Conservation (phyloP, 1,284 basidiomycete genomes). For the Mycena citricolor region DNA sequence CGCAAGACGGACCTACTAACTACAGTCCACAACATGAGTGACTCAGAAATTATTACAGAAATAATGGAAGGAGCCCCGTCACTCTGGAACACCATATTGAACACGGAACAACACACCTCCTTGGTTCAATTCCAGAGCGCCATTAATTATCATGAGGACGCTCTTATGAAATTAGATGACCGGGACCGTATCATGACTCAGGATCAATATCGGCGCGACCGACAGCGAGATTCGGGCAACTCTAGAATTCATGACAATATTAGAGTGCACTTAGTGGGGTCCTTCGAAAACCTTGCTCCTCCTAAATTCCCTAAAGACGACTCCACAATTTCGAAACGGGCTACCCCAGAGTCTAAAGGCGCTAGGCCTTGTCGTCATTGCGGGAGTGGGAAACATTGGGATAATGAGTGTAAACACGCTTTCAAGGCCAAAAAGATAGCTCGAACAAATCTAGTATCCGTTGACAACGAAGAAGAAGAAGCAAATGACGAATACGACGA, state of each 20-base stretch:
- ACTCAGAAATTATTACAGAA: too few species aligned
- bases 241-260: background rate
- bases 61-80: conserved; percentile 28
- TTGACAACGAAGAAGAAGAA: conserved; percentile 4
- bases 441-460: conserved; percentile 2
- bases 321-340: conserved; percentile 19
- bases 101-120: conserved; percentile 11
- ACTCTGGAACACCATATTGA: conserved; percentile 23
- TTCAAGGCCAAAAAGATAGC: conserved; percentile 8
- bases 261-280: conserved; percentile 6
- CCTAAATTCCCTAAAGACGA: conserved; percentile 15
- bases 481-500: conserved; percentile 17
- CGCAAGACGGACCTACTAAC: conserved; percentile 15
- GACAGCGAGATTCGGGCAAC: conserved; percentile 21
- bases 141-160: conserved; percentile 23
- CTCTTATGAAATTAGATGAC: conserved; percentile 7
- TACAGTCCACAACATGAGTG: conserved; percentile 10
- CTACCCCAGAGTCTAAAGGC: conserved; percentile 18
- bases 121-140: conserved; percentile 20
- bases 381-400: conserved; percentile 28
- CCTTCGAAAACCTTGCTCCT: background rate
- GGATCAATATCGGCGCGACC: conserved; percentile 31
- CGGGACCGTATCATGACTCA: conserved; percentile 23
- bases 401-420: conserved; percentile 25
- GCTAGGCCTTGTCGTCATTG: conserved; percentile 28